Evolutionary conservation across 176 grass and related monocot genomes (phyloP).

Genomic region (Avena insularis): DNA sequence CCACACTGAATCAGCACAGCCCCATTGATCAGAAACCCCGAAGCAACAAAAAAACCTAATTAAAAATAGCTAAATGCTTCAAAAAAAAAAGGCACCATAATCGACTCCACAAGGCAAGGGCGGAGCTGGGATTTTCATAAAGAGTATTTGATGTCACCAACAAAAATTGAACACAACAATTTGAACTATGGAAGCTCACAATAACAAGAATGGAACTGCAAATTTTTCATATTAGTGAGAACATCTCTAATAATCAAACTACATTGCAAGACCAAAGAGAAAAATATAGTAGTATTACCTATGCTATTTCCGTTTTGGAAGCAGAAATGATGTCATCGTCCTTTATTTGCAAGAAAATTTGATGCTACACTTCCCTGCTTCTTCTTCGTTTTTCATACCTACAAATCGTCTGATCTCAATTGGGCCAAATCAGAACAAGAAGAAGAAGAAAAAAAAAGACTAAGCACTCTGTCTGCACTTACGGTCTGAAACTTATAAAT

Average conservation of each 20-base stretch:
- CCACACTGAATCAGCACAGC: constrained; percentile 4
- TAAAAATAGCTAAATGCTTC: no score
- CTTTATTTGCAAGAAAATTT: neutral
- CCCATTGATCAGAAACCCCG: neutral
- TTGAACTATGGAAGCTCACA: neutral
- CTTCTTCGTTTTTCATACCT: neutral
- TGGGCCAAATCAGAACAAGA: neutral
- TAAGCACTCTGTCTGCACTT: neutral
- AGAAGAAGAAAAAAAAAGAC: neutral
- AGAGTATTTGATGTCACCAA: no score
- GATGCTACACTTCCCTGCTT: neutral
- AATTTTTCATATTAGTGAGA: neutral
- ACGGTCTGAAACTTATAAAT: neutral
- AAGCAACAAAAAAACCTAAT: no score
- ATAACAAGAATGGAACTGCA: neutral
- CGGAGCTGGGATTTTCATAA: no score
- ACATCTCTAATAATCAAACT: neutral
- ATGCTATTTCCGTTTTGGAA: neutral
- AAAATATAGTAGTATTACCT: neutral
- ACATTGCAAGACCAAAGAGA: neutral
- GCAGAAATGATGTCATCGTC: neutral
- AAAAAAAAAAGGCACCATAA: no score
- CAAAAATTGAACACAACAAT: neutral
- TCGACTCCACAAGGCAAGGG: no score
- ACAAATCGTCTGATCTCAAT: neutral